Evolutionary conservation across 371 early-diverging fungal species (phyloP).

Genomic region (Apophysomyces sp.): DNA sequence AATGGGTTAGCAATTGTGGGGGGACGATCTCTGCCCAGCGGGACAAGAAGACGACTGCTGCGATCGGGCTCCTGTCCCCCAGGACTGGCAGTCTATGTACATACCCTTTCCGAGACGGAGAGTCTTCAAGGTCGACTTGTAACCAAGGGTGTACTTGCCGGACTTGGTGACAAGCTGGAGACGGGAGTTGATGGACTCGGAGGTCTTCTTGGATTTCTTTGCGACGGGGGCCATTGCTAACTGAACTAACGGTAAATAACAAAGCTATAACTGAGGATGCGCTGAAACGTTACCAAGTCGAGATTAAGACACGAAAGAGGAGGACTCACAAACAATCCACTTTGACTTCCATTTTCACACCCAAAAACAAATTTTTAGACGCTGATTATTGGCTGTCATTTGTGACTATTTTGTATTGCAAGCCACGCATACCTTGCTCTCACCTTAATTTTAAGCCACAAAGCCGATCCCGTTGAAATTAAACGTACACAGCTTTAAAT

Average conservation of each 20-base stretch:
- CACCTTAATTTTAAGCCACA: too few species aligned
- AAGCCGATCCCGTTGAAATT: too few species aligned
- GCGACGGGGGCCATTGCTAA: constrained; percentile 35
- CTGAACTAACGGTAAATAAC: background rate
- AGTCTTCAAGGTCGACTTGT: constrained; percentile 95
- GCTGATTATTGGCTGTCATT: background rate
- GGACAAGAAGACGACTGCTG: constrained; percentile 6
- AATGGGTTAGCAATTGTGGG: constrained; percentile 7
- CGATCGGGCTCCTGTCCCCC: constrained; percentile 19
- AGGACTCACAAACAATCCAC: background rate
- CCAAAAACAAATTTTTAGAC: background rate
- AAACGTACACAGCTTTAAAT: too few species aligned
- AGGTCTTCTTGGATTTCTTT: constrained; percentile 68
- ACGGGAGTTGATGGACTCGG: constrained; percentile 95
- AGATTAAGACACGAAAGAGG: constrained; percentile 3
- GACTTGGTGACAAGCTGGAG: constrained; percentile 97
- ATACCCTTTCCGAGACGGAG: constrained; percentile 93
- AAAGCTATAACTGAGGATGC: background rate
- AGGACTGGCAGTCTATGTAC: constrained; percentile 14
- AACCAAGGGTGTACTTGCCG: constrained; percentile 95
- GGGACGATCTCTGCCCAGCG: constrained; percentile 33
- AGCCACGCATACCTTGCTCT: background rate
- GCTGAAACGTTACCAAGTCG: constrained; percentile 2
- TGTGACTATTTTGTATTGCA: background rate
- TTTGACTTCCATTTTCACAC: background rate